Evolutionary conservation across 306 rosid species (phyloP).

Genomic region (Vigna hirtella): DNA sequence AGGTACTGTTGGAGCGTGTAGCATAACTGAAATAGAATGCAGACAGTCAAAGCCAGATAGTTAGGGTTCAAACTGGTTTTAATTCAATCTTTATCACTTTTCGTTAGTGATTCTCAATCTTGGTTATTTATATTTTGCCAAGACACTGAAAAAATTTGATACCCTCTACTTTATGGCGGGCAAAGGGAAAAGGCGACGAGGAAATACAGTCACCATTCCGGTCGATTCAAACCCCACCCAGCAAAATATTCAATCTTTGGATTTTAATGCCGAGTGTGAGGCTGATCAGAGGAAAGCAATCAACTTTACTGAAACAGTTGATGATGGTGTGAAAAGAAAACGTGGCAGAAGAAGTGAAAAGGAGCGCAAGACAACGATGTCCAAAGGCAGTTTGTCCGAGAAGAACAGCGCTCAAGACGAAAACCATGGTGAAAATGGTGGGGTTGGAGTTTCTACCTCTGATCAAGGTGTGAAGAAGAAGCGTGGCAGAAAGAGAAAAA

Average conservation of each 20-base stretch:
- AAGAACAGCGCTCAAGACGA: background rate
- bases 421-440: background rate
- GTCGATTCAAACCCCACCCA: background rate
- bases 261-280: background rate
- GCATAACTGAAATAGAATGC: no score
- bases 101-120: background rate
- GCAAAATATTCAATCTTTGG: background rate
- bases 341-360: constrained; percentile 36
- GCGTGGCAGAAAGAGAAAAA: constrained; percentile 33
- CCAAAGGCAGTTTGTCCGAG: background rate
- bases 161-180: constrained; percentile 7
- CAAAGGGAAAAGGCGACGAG: constrained; percentile 8
- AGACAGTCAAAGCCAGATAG: background rate
- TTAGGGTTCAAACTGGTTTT: background rate
- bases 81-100: background rate
- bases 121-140: no score
- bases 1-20: background rate
- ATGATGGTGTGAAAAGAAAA: constrained; percentile 1
- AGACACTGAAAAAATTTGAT: background rate
- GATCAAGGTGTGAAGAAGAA: background rate
- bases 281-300: no score
- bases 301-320: background rate
- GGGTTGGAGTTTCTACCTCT: background rate
- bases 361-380: background rate
- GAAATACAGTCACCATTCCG: background rate